These are phyloP conservation scores for Endothia cerciana DNA, from an alignment of 2,329 filamentous ascomycete species.

Conservation along the genomic window DNA sequence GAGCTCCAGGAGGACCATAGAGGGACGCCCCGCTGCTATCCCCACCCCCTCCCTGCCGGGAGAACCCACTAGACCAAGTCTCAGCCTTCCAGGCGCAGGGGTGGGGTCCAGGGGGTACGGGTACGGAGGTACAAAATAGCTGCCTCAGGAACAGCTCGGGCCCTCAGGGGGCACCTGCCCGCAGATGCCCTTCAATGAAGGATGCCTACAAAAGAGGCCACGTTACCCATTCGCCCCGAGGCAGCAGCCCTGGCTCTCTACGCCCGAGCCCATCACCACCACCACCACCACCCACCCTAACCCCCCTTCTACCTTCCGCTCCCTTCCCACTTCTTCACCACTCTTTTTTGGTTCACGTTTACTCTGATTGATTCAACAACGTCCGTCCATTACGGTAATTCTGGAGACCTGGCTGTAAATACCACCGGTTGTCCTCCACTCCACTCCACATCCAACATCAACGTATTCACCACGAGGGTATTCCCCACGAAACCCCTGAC, in stretches of 20 bases:
- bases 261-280: slow-evolving; percentile 7
- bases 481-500: no score
- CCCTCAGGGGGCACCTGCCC: neutral
- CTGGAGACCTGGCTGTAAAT: neutral
- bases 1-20: neutral
- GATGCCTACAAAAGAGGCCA: slow-evolving; percentile 27
- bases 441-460: no score
- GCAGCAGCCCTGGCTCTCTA: slow-evolving; percentile 13
- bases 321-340: slow-evolving; percentile 14
- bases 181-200: neutral
- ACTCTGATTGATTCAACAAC: neutral
- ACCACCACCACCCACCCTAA: no score
- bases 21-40: neutral
- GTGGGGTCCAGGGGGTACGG: neutral
- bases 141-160: neutral
- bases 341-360: slow-evolving; percentile 13
- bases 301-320: slow-evolving; percentile 8
- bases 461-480: no score
- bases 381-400: neutral
- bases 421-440: no score
- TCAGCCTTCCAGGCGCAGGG: slow-evolving; percentile 26
- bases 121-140: slow-evolving; percentile 4
- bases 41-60: neutral
- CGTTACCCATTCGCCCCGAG: slow-evolving; percentile 22
- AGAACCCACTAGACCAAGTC: slow-evolving; percentile 17